These are phyloP conservation scores for Diplodia seriata DNA, from an alignment of 2,329 filamentous ascomycete genomes.

Conservation along the genomic window DNA sequence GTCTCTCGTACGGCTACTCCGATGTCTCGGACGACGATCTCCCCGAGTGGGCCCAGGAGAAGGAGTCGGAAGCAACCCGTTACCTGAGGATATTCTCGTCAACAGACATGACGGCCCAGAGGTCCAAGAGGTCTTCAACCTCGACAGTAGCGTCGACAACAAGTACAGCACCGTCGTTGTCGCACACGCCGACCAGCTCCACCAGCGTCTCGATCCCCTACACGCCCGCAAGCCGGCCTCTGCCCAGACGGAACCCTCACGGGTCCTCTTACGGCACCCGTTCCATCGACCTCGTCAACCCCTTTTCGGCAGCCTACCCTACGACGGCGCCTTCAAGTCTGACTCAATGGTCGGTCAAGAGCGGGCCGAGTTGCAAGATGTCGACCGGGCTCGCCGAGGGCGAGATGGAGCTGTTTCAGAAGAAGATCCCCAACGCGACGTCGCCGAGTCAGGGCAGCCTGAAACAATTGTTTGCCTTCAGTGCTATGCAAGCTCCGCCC, in stretches of 20 bases:
- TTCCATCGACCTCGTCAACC: constrained; percentile 55
- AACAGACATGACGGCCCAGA: constrained; percentile 33
- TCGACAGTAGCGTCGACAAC: constrained; percentile 42
- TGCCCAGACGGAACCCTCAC: constrained; percentile 49
- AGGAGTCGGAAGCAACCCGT: constrained; percentile 50
- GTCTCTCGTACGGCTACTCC: constrained; percentile 52
- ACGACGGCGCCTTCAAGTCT: constrained; percentile 45
- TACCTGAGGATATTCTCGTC: constrained; percentile 53
- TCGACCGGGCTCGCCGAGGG: constrained; percentile 47
- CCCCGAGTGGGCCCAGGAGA: constrained; percentile 40
- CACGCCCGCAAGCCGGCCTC: constrained; percentile 47
- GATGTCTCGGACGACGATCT: constrained; percentile 50
- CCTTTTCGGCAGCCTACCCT: constrained; percentile 40
- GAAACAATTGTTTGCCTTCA: constrained; percentile 44
- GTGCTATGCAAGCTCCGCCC: constrained; percentile 33
- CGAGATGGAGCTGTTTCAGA: constrained; percentile 46
- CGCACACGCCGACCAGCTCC: constrained; percentile 55
- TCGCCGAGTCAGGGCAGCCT: constrained; percentile 48
- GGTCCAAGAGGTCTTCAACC: constrained; percentile 41
- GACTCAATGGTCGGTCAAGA: constrained; percentile 44
- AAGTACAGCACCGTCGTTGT: constrained; percentile 53
- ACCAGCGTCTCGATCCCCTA: constrained; percentile 54
- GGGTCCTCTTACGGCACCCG: constrained; percentile 49
- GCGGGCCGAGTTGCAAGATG: constrained; percentile 43
- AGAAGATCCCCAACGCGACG: constrained; percentile 44